These are phyloP conservation scores for Cicer bijugum DNA, from an alignment of 306 rosid genomes.

Conservation along the genomic window DNA sequence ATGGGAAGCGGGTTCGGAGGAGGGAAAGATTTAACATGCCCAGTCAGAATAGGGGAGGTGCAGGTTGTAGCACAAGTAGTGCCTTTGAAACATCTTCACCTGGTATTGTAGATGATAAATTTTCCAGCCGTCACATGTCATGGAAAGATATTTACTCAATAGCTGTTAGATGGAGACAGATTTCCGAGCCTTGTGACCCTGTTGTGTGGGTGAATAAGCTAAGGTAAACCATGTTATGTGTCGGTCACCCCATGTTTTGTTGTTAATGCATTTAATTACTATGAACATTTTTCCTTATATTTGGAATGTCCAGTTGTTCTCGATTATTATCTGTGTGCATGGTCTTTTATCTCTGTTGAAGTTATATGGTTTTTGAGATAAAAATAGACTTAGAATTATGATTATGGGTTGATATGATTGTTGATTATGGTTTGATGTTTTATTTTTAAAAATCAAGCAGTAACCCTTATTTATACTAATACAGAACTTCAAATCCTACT, in stretches of 20 bases:
- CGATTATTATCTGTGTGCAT: conserved; percentile 19
- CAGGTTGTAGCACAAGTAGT: conserved; percentile 92
- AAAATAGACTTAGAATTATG: conserved; percentile 11
- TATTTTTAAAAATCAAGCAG: neutral
- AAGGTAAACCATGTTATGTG: conserved; percentile 57
- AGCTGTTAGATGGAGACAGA: conserved; percentile 93
- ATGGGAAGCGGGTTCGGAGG: conserved; percentile 78
- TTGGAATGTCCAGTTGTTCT: conserved; percentile 16
- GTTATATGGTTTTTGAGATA: conserved; percentile 1
- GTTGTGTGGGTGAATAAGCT: conserved; percentile 93
- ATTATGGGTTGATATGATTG: neutral
- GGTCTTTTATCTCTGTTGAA: conserved; percentile 21
- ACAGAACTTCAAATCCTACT: neutral
- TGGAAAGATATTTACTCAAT: conserved; percentile 82
- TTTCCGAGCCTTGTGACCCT: conserved; percentile 94
- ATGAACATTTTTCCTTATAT: conserved; percentile 24
- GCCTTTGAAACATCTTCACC: conserved; percentile 61
- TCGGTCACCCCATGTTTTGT: conserved; percentile 17
- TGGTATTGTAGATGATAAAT: conserved; percentile 65
- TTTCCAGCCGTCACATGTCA: conserved; percentile 64
- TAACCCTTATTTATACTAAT: neutral
- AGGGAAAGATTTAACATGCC: conserved; percentile 78
- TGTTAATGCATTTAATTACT: conserved; percentile 17
- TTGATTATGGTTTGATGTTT: conserved; percentile 7
- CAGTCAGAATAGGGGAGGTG: conserved; percentile 96